Evolutionary conservation across 2,329 filamentous ascomycete genomes (phyloP), one percentile per base, ranked within the genome.

Genomic region (Curvularia lunata): DNA sequence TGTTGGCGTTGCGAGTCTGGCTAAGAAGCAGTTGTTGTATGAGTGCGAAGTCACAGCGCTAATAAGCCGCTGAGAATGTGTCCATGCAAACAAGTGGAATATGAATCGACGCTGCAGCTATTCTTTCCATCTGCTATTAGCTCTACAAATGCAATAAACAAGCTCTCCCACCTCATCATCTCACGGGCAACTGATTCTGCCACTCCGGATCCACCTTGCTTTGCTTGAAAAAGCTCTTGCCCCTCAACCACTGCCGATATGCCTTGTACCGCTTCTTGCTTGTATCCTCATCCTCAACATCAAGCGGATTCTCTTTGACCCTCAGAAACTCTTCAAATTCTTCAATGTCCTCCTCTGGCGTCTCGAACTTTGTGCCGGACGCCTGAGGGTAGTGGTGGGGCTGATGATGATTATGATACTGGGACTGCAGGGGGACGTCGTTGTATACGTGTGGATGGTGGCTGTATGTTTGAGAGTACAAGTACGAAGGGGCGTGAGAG

Each of bases 171-270:
- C 10, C 28, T 9, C 9, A 30, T 58, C 60, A 75, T 45, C 72
- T 59, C n/a, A 74, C 61, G 48, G 72, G 72, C 32, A 75, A 54
- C 56, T 75, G 71, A 52, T 65, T 71, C 65, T 70, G 65, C 74
- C 73, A 82, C 72, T 83, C 81, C 1, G 81, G 81, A 77, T 83
- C 81, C 38, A 83, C 79, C 66, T 83, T 83, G 60, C 81, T 82
- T 82, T 97, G 93, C 79, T 98, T 98, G 77, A 98, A 98, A 70
- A 98, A 84, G 69, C 92, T 97, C 81, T 97, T 98, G 18, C 94
- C 94, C 61, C 88, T 85, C 72, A 99, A 82, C 94, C 95, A 99
- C 78, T 97, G 96, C 70, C 89, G 82, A 78, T 99, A 99, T 9
- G 93, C 91, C 79, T 97, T 98, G 77, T 99, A 99, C 67, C 95